These are phyloP conservation scores for Kodamaea laetipori DNA, from an alignment of 805 yeast genomes.

Conservation along the genomic window DNA sequence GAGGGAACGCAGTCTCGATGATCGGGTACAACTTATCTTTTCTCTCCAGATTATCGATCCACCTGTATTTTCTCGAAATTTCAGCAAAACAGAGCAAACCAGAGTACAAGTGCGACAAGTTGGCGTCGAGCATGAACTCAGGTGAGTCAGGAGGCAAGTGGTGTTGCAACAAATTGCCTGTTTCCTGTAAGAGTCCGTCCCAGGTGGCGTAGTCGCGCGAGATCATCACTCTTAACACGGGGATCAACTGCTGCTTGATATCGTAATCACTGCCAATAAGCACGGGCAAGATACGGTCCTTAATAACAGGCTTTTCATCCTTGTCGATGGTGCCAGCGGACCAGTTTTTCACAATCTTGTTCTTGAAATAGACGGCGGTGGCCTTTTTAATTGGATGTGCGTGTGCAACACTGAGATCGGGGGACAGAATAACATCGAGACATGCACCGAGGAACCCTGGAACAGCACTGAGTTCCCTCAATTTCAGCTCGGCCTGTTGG, in stretches of 20 bases:
- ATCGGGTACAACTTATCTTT: conserved; percentile 41
- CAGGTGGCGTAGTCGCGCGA: conserved; percentile 40
- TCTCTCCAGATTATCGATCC: conserved; percentile 56
- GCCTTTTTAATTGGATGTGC: conserved; percentile 41
- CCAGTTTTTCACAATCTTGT: conserved; percentile 71
- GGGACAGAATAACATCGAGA: conserved; percentile 65
- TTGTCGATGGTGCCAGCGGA: conserved; percentile 47
- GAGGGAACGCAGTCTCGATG: conserved; percentile 61
- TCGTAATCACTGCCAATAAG: conserved; percentile 36
- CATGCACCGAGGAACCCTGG: conserved; percentile 85
- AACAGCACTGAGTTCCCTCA: conserved; percentile 55
- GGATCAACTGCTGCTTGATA: conserved; percentile 32
- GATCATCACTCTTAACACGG: conserved; percentile 27
- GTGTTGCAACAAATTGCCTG: conserved; percentile 35
- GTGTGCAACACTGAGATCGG: conserved; percentile 25
- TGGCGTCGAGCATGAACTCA: conserved; percentile 12
- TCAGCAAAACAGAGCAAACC: conserved; percentile 74
- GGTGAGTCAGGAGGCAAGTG: conserved; percentile 9
- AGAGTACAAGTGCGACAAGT: conserved; percentile 47
- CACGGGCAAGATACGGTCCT: conserved; percentile 67
- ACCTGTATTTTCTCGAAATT: conserved; percentile 68
- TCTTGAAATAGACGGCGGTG: conserved; percentile 82
- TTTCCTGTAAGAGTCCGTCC: conserved; percentile 35
- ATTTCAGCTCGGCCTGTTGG: conserved; percentile 67
- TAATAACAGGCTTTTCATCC: conserved; percentile 75